phyloP scores from a whole-genome alignment of 1,139 yeast genomes.

The Meyerozyma athensensis region DNA sequence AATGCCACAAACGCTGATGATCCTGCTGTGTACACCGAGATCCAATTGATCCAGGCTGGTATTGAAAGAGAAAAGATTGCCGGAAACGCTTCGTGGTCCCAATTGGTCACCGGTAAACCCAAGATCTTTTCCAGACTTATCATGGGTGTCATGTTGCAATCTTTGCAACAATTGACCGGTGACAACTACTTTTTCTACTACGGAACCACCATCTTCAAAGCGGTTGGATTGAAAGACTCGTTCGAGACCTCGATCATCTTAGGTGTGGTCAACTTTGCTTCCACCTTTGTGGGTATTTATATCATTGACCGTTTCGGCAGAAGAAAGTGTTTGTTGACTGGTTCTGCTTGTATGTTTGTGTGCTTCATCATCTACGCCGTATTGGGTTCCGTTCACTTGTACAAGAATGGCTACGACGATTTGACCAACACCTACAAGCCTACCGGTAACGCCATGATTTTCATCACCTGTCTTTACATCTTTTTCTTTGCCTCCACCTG shows the following conservation, averaged over 20 bases:
- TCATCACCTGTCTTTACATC: slow-evolving; percentile 14
- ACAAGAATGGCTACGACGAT: slow-evolving; percentile 15
- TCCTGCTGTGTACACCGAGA: slow-evolving; percentile 19
- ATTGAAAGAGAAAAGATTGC: slow-evolving; percentile 13
- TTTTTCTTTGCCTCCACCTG: slow-evolving; percentile 15
- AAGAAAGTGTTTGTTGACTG: slow-evolving; percentile 13
- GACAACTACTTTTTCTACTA: slow-evolving; percentile 16
- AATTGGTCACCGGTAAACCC: slow-evolving; percentile 21
- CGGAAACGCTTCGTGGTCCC: slow-evolving; percentile 19
- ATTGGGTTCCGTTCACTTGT: slow-evolving; percentile 40
- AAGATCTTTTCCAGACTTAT: slow-evolving; percentile 20
- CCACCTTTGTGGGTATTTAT: slow-evolving; percentile 12
- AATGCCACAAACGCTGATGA: slow-evolving; percentile 18
- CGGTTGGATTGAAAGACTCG: slow-evolving; percentile 14
- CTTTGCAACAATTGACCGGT: slow-evolving; percentile 14
- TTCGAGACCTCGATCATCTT: slow-evolving; percentile 14
- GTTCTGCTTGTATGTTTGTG: slow-evolving; percentile 45
- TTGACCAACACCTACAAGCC: slow-evolving; percentile 11
- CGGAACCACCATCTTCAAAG: slow-evolving; percentile 14
- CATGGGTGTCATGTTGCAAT: slow-evolving; percentile 15
- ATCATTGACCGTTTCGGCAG: slow-evolving; percentile 12
- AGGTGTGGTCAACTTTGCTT: slow-evolving; percentile 14
- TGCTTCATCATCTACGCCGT: slow-evolving; percentile 60
- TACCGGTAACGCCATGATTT: slow-evolving; percentile 15
- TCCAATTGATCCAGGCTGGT: slow-evolving; percentile 21